Conservation (phyloP, 1,139 yeast genomes). For the Sugiyamaella castrensis region DNA sequence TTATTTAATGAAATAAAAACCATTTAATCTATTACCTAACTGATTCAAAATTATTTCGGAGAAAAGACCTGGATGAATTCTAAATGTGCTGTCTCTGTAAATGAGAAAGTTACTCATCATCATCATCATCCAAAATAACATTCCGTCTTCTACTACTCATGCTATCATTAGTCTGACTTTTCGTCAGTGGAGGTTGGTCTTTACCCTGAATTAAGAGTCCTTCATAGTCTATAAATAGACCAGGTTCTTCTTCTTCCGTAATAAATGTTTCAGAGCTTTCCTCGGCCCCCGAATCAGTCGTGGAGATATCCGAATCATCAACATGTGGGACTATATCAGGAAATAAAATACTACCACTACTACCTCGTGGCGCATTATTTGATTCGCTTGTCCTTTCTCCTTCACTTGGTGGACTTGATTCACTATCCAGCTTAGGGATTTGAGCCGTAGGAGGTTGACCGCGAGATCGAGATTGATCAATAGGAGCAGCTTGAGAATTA, state of each 20-base stretch:
- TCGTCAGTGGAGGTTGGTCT: neutral
- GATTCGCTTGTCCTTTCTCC: no score
- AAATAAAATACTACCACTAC: neutral
- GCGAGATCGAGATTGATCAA: neutral
- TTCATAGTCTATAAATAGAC: constrained; percentile 11
- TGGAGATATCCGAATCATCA: neutral
- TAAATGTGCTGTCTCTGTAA: constrained; percentile 4
- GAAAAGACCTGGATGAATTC: no score
- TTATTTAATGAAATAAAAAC: neutral
- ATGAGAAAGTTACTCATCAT: constrained; percentile 9
- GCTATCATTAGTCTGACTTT: no score
- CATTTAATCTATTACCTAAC: neutral
- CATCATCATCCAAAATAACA: constrained; percentile 21
- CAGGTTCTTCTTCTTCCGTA: neutral
- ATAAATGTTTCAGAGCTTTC: neutral
- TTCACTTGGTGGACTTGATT: neutral
- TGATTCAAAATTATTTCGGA: no score
- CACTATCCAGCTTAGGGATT: neutral
- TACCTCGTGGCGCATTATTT: constrained; percentile 34
- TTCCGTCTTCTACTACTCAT: neutral
- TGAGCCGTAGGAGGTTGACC: neutral
- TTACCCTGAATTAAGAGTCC: neutral
- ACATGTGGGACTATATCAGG: no score
- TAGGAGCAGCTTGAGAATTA: neutral
- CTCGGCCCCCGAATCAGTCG: neutral